Evolutionary conservation across 306 rosid genomes (phyloP).

Genomic region (Abrus pulchellus): DNA sequence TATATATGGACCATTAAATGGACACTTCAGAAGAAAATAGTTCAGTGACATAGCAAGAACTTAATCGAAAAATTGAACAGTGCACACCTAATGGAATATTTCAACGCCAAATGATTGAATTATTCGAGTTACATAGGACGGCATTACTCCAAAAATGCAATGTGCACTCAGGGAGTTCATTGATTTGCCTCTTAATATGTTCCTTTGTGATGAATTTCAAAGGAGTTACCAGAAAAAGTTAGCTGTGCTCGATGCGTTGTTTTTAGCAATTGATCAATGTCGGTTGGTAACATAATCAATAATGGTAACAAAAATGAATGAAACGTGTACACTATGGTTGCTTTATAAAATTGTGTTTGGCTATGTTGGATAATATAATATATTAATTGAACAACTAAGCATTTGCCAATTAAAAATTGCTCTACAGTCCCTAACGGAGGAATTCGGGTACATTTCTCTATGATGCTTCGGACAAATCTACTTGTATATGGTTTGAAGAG

Average conservation of each 20-base stretch:
- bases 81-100: not conserved
- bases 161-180: not conserved
- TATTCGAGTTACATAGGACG: not conserved
- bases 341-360: slow-evolving; percentile 32
- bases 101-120: slow-evolving; percentile 11
- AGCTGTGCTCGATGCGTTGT: slow-evolving; percentile 28
- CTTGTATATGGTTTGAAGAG: slow-evolving; percentile 29
- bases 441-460: slow-evolving; percentile 24
- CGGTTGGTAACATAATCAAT: slow-evolving; percentile 3
- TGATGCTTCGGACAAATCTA: slow-evolving; percentile 18
- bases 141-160: slow-evolving; percentile 18
- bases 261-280: slow-evolving; percentile 46
- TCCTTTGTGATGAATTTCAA: not conserved
- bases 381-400: slow-evolving; percentile 42
- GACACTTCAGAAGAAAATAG: not conserved
- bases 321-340: slow-evolving; percentile 48
- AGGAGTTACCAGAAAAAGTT: not conserved
- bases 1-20: not conserved
- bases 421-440: slow-evolving; percentile 17
- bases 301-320: slow-evolving; percentile 29
- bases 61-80: not conserved
- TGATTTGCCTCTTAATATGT: slow-evolving; percentile 13
- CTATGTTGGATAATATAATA: slow-evolving; percentile 32
- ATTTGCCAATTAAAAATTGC: slow-evolving; percentile 16
- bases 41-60: not conserved